Conservation (phyloP, 1,139 yeast genomes). For the Geotrichum candidum region DNA sequence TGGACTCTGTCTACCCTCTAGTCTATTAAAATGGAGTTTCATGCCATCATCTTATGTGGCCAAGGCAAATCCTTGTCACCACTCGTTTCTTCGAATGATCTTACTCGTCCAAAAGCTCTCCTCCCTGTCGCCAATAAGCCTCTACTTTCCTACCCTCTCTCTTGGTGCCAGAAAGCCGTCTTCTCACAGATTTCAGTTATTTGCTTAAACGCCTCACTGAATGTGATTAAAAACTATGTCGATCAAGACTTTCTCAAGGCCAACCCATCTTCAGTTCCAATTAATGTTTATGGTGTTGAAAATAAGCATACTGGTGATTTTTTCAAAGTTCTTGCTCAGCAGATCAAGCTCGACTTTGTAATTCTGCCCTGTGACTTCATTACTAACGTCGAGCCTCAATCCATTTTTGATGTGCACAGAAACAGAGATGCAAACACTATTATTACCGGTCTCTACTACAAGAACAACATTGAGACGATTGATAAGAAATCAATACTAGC, state of each 20-base stretch:
- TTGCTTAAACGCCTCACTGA: conserved; percentile 12
- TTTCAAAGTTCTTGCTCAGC: conserved; percentile 45
- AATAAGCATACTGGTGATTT: conserved; percentile 57
- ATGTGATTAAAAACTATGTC: conserved; percentile 27
- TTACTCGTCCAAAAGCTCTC: conserved; percentile 74
- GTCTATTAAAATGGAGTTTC: conserved; percentile 63
- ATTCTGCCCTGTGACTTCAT: conserved; percentile 89
- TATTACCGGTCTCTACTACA: conserved; percentile 54
- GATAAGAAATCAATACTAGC: conserved; percentile 71
- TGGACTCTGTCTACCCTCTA: not conserved
- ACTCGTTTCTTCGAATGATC: conserved; percentile 48
- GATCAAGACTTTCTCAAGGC: conserved; percentile 31
- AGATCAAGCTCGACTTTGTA: conserved; percentile 52
- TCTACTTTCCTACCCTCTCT: conserved; percentile 80
- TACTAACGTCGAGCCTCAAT: conserved; percentile 87
- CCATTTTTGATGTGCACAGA: conserved; percentile 76
- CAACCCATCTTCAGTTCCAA: conserved; percentile 22
- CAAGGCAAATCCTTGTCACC: conserved; percentile 70
- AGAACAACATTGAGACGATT: conserved; percentile 60
- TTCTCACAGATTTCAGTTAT: conserved; percentile 24
- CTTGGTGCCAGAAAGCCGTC: conserved; percentile 83
- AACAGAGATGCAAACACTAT: conserved; percentile 60
- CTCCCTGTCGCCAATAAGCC: conserved; percentile 87
- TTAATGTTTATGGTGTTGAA: conserved; percentile 14
- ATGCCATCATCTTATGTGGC: conserved; percentile 86